A percentile compares a stretch with the other conserved stretches of the same genome.
phyloP scores from a whole-genome alignment of 371 early-diverging fungal genomes.

The Mucor circinelloides region DNA sequence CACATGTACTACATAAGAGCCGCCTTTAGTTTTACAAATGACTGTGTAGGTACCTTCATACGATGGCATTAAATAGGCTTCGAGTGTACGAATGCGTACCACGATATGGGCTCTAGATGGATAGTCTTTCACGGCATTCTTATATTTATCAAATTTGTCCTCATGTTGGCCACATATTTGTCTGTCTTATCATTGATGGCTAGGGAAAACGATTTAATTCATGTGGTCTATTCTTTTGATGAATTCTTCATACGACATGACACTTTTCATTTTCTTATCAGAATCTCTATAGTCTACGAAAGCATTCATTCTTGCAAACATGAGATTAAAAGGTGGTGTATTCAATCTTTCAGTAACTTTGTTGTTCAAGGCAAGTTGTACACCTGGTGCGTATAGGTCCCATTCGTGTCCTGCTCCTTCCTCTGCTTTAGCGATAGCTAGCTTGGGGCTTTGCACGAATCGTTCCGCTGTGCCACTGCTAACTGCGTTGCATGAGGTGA shows the following conservation, averaged over 20 bases:
- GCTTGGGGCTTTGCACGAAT: constrained; percentile 18
- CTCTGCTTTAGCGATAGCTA: constrained; percentile 13
- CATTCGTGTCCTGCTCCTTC: constrained; percentile 18
- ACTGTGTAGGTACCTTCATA: constrained; percentile 15
- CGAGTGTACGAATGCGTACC: neutral
- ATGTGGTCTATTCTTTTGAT: constrained; percentile 3
- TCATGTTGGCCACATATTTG: constrained; percentile 1
- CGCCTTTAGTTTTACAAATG: constrained; percentile 1
- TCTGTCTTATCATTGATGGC: constrained; percentile 2
- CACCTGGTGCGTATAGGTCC: constrained; percentile 20
- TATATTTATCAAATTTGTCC: constrained; percentile 3
- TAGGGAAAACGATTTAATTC: constrained; percentile 11
- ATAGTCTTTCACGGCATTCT: constrained; percentile 5
- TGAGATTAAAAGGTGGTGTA: constrained; percentile 14
- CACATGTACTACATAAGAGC: constrained; percentile 7
- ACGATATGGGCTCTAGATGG: constrained; percentile 5
- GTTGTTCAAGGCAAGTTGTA: constrained; percentile 20
- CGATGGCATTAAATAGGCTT: neutral
- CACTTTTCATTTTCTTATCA: neutral
- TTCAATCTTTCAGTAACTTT: neutral
- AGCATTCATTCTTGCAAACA: constrained; percentile 19
- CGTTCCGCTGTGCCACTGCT: constrained; percentile 31
- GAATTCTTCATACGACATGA: too few relatives aligned
- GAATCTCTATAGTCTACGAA: constrained; percentile 7
- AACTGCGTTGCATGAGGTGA: constrained; percentile 23